phyloP scores from a whole-genome alignment of 495 filamentous ascomycete genomes.

The Recurvomyces mirabilis region DNA sequence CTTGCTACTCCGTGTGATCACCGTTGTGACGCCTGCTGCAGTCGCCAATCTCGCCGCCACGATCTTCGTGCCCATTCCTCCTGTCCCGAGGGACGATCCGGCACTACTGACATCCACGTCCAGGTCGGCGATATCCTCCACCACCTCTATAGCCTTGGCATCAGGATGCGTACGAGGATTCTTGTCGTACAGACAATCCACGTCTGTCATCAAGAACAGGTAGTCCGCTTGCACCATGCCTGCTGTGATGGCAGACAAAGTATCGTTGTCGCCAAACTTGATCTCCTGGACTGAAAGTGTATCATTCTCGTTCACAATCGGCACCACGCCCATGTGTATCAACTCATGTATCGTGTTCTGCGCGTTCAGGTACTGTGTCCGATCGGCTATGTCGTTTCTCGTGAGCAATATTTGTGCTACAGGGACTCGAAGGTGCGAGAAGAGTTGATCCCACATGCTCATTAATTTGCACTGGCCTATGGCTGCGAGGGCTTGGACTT shows the following conservation, averaged over 20 bases:
- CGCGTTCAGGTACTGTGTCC: conserved; percentile 90
- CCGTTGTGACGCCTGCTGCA: conserved; percentile 86
- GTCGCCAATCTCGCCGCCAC: conserved; percentile 88
- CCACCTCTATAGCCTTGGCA: conserved; percentile 80
- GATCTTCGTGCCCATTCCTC: conserved; percentile 96
- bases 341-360: conserved; percentile 87
- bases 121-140: conserved; percentile 77
- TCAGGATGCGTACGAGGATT: conserved; percentile 79
- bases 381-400: conserved; percentile 94
- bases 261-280: conserved; percentile 99
- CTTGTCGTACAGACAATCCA: conserved; percentile 92
- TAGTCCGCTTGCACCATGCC: conserved; percentile 96
- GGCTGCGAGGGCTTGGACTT: conserved; percentile 85
- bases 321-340: conserved; percentile 89
- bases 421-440: conserved; percentile 74
- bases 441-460: conserved; percentile 88
- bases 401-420: conserved; percentile 91
- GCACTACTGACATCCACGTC: conserved; percentile 84
- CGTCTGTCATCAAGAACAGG: conserved; percentile 97
- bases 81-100: conserved; percentile 83
- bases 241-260: conserved; percentile 87
- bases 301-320: conserved; percentile 98
- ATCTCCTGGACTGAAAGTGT: conserved; percentile 96
- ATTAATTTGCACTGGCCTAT: conserved; percentile 94
- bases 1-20: conserved; percentile 84